Percentiles rank a stretch among this genome's conserved stretches.
phyloP scores from a whole-genome alignment of 495 filamentous ascomycete species.

The Aspergillus sclerotiicarbonarius region DNA sequence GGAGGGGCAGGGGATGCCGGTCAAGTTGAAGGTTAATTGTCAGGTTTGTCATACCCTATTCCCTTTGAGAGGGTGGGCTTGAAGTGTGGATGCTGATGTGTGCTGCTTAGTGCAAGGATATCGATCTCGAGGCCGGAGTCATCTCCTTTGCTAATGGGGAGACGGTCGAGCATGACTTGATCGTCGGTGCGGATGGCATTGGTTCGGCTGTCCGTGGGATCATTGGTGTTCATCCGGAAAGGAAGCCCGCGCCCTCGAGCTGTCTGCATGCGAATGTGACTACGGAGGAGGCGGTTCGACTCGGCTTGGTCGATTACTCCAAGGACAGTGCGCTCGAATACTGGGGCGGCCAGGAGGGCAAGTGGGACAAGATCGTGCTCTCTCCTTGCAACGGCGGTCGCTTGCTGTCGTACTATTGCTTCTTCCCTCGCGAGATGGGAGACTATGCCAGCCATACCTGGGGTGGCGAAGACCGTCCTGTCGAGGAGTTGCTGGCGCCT shows the following conservation, averaged over 20 bases:
- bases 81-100: background rate
- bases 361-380: slow-evolving; percentile 49
- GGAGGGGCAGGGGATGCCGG: slow-evolving; percentile 42
- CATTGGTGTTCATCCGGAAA: slow-evolving; percentile 44
- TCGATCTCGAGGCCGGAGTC: slow-evolving; percentile 33
- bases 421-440: slow-evolving; percentile 44
- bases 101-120: slow-evolving; percentile 27
- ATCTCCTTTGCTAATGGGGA: slow-evolving; percentile 39
- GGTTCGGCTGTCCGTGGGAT: slow-evolving; percentile 41
- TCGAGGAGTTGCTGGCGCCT: slow-evolving; percentile 44
- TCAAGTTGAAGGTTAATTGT: slow-evolving; percentile 43
- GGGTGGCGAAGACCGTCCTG: slow-evolving; percentile 33
- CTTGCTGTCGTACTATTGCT: slow-evolving; percentile 50
- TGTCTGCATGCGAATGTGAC: slow-evolving; percentile 47
- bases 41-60: slow-evolving; percentile 19
- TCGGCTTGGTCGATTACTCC: slow-evolving; percentile 45
- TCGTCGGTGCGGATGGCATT: slow-evolving; percentile 47
- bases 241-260: slow-evolving; percentile 42
- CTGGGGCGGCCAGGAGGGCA: slow-evolving; percentile 50
- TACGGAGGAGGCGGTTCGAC: slow-evolving; percentile 40
- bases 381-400: slow-evolving; percentile 48
- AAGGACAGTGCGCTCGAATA: slow-evolving; percentile 45
- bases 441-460: slow-evolving; percentile 44
- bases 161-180: slow-evolving; percentile 35
- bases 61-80: no score